A percentile compares a stretch with the other conserved stretches of the same genome.
These are phyloP conservation scores for Metarhizium guizhouense DNA, from an alignment of 2,329 filamentous ascomycete species.

Conservation along the genomic window DNA sequence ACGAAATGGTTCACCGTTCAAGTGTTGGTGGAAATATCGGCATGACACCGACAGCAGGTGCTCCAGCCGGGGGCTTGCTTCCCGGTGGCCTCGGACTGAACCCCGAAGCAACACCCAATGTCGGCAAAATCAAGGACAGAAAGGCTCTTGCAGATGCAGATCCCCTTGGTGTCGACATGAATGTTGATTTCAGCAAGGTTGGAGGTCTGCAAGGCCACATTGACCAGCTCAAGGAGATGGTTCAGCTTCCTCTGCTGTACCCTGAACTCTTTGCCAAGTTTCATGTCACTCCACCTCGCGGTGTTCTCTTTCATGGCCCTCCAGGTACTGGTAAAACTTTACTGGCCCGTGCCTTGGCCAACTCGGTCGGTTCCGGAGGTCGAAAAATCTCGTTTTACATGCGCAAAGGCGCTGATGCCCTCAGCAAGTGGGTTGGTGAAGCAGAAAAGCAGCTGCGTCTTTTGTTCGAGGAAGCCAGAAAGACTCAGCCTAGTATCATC, in stretches of 20 bases:
- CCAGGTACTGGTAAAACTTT: constrained; percentile 97
- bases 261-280: constrained; percentile 89
- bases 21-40: constrained; percentile 49
- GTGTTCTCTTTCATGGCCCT: constrained; percentile 93
- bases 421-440: constrained; percentile 99
- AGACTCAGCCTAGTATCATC: constrained; percentile 96
- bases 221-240: constrained; percentile 97
- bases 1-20: constrained; percentile 65
- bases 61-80: constrained; percentile 33
- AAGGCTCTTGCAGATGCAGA: constrained; percentile 90
- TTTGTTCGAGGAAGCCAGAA: constrained; percentile 90
- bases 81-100: constrained; percentile 30
- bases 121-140: constrained; percentile 89
- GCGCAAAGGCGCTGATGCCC: constrained; percentile 93
- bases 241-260: constrained; percentile 85
- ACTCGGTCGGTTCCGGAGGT: constrained; percentile 79
- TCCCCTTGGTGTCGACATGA: constrained; percentile 85
- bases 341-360: constrained; percentile 86
- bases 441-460: constrained; percentile 90
- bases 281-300: constrained; percentile 86
- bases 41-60: constrained; percentile 47
- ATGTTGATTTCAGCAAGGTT: constrained; percentile 88
- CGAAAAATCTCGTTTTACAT: constrained; percentile 98
- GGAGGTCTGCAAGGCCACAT: constrained; percentile 90
- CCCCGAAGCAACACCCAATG: constrained; percentile 56